Base-by-base conservation (phyloP, 106 monocot genomes). In the Dactylorhiza incarnata region DNA sequence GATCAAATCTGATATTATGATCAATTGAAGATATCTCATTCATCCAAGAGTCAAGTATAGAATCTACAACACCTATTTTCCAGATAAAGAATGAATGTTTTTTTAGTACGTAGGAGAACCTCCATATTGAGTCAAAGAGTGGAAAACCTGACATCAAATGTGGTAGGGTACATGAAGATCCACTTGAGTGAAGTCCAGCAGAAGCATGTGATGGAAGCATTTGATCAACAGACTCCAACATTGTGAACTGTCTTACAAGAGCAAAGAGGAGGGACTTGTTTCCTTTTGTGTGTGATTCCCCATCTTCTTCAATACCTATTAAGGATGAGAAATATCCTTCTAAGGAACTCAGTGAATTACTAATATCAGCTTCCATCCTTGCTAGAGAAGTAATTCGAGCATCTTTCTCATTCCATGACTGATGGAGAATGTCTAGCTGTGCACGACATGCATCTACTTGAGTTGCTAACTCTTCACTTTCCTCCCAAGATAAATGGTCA, bases 401-500 rank as follows among this genome's bases (percentile, higher is more conserved):
- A 77, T 99, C 94, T 80, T 85, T 99, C 76, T 92, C 81, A 76
- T 86, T 85, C 99, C 99, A 99, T 43, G 76, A 82, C 74, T 85
- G 87, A 73, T 94, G 89, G 29, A 99, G 91, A 73, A 84, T 86
- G 20, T 94, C 91, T 71, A 99, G 82, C 76, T 94, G 85, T 81
- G 86, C 80, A 79, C 91, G 89, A 73, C 94, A 99, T 72, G 87
- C 79, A 74, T 99, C 99, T 78, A 87, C 94, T 83, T 99, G 89
- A 16, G 89, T 88, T 77, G 94, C 94, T 77, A 94, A 66, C 69
- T 99, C 99, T 81, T 99, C 99, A 61, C 91, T 94, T 83, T 99
- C 99, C 91, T 99, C 99, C 99, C 99, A 99, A 22, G 91, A 94
- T 48, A 99, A 85, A 86, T 99, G 81, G 51, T 99, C 99, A 50